These are phyloP conservation scores for Annona squamosa DNA, from an alignment of 164 flowering plant species.

Conservation along the genomic window DNA sequence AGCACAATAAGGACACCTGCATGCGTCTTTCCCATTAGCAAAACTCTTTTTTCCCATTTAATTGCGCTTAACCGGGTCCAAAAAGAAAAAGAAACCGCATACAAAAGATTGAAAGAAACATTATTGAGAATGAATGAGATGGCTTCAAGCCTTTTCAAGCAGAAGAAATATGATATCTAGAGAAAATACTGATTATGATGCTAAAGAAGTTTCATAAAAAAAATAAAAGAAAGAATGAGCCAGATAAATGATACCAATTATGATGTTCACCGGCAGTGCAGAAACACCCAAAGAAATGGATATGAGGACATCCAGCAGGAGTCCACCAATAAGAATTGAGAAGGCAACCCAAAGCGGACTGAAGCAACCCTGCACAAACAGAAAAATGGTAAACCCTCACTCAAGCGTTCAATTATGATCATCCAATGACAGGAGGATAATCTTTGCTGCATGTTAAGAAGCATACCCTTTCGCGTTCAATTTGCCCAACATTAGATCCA, in stretches of 20 bases:
- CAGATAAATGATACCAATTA: slow-evolving; percentile 42
- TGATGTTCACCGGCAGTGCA: slow-evolving; percentile 75
- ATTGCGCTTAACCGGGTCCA: not conserved
- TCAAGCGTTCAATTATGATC: not conserved
- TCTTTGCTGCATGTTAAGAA: no score
- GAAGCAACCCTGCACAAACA: slow-evolving; percentile 43
- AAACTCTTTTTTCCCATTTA: not conserved
- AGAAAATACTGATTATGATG: slow-evolving; percentile 55
- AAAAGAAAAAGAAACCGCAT: no score
- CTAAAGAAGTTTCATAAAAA: slow-evolving; percentile 20
- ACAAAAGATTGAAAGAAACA: no score
- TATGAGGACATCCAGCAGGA: slow-evolving; percentile 66
- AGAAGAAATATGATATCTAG: no score
- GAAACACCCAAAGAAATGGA: slow-evolving; percentile 79
- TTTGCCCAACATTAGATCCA: slow-evolving; percentile 19
- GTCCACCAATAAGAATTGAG: slow-evolving; percentile 73
- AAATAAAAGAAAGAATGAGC: not conserved
- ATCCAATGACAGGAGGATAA: no score
- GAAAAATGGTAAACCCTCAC: not conserved
- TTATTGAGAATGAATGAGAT: no score
- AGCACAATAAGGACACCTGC: slow-evolving; percentile 77
- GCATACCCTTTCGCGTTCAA: slow-evolving; percentile 51
- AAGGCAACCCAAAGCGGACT: slow-evolving; percentile 83
- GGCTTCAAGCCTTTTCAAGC: no score
- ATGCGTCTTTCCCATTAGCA: not conserved